Conservation (phyloP, 352 stramenopile species). For the Globisporangium viniferum region DNA sequence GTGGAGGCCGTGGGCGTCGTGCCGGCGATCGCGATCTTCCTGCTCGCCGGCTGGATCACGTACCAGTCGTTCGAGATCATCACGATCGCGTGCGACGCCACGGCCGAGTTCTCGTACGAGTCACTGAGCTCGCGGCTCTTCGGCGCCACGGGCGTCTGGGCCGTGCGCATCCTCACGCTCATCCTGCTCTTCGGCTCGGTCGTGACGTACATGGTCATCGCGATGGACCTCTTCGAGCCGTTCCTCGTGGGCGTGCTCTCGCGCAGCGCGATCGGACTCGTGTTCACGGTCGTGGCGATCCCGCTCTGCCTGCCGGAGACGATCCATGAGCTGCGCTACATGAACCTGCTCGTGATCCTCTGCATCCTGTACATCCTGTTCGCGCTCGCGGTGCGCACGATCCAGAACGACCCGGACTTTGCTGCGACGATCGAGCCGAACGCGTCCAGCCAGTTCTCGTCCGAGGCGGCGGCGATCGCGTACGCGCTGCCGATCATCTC, state of each 20-base stretch:
- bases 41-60: constrained; percentile 51
- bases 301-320: constrained; percentile 81
- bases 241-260: constrained; percentile 58
- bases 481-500: constrained; percentile 80
- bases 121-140: constrained; percentile 76
- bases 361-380: constrained; percentile 83
- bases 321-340: constrained; percentile 79
- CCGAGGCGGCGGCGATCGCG: constrained; percentile 52
- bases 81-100: constrained; percentile 56
- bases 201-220: constrained; percentile 84
- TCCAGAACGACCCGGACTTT: constrained; percentile 39
- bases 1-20: constrained; percentile 57
- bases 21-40: constrained; percentile 49
- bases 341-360: constrained; percentile 71
- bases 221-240: constrained; percentile 81
- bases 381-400: constrained; percentile 48
- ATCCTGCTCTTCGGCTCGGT: constrained; percentile 75
- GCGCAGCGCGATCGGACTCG: constrained; percentile 52
- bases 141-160: constrained; percentile 60
- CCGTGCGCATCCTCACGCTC: constrained; percentile 68
- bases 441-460: constrained; percentile 48
- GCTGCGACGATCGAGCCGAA: constrained; percentile 40
- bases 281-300: constrained; percentile 67
- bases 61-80: constrained; percentile 78
- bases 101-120: constrained; percentile 75